Evolutionary conservation across 306 rosid species (phyloP).

Genomic region (Canavalia gladiata): DNA sequence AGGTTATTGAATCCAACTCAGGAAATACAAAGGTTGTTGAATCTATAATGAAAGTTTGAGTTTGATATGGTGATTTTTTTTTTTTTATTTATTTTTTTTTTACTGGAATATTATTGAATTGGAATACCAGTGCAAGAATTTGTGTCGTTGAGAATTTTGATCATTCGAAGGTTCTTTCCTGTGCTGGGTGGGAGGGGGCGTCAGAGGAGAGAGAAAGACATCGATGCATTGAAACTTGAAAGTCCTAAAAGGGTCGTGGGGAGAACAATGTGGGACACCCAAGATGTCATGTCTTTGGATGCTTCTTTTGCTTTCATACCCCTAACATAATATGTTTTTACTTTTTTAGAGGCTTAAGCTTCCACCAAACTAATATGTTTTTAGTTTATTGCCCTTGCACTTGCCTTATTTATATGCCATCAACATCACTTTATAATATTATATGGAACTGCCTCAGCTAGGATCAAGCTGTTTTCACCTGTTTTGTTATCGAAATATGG

Average conservation of each 20-base stretch:
- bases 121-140: slow-evolving; percentile 44
- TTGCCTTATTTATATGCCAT: background rate
- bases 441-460: too few species aligned
- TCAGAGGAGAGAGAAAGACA: slow-evolving; percentile 58
- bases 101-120: background rate
- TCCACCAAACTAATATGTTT: slow-evolving; percentile 18
- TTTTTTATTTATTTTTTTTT: background rate
- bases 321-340: background rate
- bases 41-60: slow-evolving; percentile 29
- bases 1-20: slow-evolving; percentile 7
- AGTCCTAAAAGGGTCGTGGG: slow-evolving; percentile 55
- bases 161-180: slow-evolving; percentile 46
- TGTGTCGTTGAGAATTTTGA: slow-evolving; percentile 42
- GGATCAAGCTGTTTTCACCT: background rate
- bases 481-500: background rate
- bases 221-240: slow-evolving; percentile 46
- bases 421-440: background rate
- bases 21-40: slow-evolving; percentile 21
- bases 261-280: slow-evolving; percentile 61
- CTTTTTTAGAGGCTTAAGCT: background rate
- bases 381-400: slow-evolving; percentile 13
- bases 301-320: slow-evolving; percentile 34
- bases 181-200: slow-evolving; percentile 51
- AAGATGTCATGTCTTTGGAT: slow-evolving; percentile 19
- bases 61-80: background rate